Evolutionary conservation across 2,329 filamentous ascomycete species (phyloP), one percentile per base, ranked within the genome.

Genomic region (Metarhizium album): DNA sequence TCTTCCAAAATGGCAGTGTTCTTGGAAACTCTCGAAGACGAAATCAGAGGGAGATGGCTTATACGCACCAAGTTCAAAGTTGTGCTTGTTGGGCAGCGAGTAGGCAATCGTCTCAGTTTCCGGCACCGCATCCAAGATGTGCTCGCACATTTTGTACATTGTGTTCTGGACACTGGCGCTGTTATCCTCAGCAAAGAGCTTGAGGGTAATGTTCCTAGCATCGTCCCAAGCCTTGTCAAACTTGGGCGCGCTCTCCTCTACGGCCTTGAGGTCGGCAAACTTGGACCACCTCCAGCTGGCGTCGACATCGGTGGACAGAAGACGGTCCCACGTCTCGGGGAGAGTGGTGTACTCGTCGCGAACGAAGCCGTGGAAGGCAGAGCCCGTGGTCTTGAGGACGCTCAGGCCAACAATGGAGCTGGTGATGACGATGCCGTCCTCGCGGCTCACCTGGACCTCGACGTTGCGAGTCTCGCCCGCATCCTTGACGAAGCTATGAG

Each of bases 61-160:
- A 45, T 3, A 23, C 16, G 9, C 13, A 33, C 83, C 86, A 68
- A 97, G 84, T 70, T 97, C 91, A 64, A 97, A 97, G 73, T 96
- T 97, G 72, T 98, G 93, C 75, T 96, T 97, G 76, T 98, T 98
- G 11, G 93, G 93, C 62, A 98, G 76, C 8, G 84, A 76, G 66
- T 96, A 97, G 60, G 85, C 80, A 42, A 93, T 87, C 22, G 77
- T 75, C 43, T 84, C 79, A 22, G 90, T 79, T 56, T 83, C 74
- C 14, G 89, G 85, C 23, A 83, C 86, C 22, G 76, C 80, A 8
- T 79, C 84, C 49, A 98, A 75, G 58, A 98, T 95, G 67, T 84
- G 75, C 67, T 91, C 86, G 60, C 80, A 83, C 91, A 98, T 98
- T 75, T 96, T 94, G 75, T 96, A 98, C 93, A 98, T 97, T 54